Evolutionary conservation across 768 basidiomycete species (phyloP), one percentile per base, ranked within the genome.

Genomic region (Boletus sensibilis): DNA sequence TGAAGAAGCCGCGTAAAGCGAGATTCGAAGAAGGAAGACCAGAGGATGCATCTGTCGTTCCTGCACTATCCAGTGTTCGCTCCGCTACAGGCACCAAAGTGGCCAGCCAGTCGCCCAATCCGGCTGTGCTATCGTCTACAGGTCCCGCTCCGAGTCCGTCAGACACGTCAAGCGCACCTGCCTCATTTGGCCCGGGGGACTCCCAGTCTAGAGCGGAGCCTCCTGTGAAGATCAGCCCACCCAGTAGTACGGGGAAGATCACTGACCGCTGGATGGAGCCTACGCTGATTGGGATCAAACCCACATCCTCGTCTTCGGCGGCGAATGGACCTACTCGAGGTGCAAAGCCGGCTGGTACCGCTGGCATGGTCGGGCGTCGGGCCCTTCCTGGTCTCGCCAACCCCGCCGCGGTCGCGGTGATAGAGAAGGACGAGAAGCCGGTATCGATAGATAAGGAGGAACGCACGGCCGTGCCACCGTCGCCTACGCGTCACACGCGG

Each of bases 1-100:
- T 83, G 45, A 84, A 80, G 73, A 87, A 85, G 69, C 86, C 86
- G 42, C 79, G 78, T 65, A 88, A 82, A 69, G 70, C 65, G 8
- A 60, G 53, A 51, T 63, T 63, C 50, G 65, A 67, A 53, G 62
- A 67, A 50, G 50, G 34, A 16, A 42, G 31, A 16, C 40, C 33
- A 12, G 56, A 47, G 5, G 56, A 54, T 20, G 29, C 2, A 25
- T 34, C 38, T 33, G 38, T 13, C 38, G 21, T 43, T 18, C n/a
- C 21, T 34, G 38, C 18, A 23, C 23, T 29, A 5, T 47, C 52
- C 18, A 11, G 23, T 37, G 43, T 8, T 13, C 48, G 33, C 6
- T n/a, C 31, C 1, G 44, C 27, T 7, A 42, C 43, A 50, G 25
- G 45, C 50, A 45, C 55, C 14, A 10, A 56, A 25, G 52, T 5